Base-by-base conservation (phyloP, 2,329 filamentous ascomycete genomes). In the Paracamarosporium sp. region DNA sequence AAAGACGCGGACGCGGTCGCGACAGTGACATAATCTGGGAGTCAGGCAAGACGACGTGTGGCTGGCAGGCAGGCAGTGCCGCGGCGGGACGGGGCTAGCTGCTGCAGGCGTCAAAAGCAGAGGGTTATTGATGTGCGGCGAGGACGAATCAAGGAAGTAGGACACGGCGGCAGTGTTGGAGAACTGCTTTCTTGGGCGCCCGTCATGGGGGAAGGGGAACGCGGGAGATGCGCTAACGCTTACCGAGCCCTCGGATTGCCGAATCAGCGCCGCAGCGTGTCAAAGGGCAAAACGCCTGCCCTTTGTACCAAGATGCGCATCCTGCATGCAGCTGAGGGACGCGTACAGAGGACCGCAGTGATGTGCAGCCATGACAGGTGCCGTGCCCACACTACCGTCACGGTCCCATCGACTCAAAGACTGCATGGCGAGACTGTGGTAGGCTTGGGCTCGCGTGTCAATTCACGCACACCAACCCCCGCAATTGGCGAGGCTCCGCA, bases 1-100 rank as follows among this genome's bases (percentile, higher is more conserved):
- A 35, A 62, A 62, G 60, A 70, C 71, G 71, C 72, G 70, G 63
- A 51, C 35, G 63, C 57, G 60, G 53, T 72, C 72, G 71, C 66
- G 72, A 66, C 30, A 61, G 67, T 71, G 68, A 69, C 64, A 66
- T 65, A 64, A 52, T 50, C 58, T 55, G 53, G 50, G 56, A 55
- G n/a, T 66, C 61, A 66, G 65, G 61, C 63, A 17, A 31, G 36
- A 41, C 36, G 36, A 31, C 7, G 24, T 12, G 48, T 41, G 48
- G 36, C 36, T 66, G 65, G 61, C 55, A 45, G 55, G 54, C 38
- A 47, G 33, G 61, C 46, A 56, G 58, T 60, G 64, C 57, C 59
- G 61, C 65, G 28, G n/a, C 66, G 66, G n/a, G 68, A 63, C 59
- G 63, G 35, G 51, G 50, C 60, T 71, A 72, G 71, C 66, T 71